Evolutionary conservation across 202 grass and related monocot genomes (phyloP).

Genomic region (Panicum virgatum): DNA sequence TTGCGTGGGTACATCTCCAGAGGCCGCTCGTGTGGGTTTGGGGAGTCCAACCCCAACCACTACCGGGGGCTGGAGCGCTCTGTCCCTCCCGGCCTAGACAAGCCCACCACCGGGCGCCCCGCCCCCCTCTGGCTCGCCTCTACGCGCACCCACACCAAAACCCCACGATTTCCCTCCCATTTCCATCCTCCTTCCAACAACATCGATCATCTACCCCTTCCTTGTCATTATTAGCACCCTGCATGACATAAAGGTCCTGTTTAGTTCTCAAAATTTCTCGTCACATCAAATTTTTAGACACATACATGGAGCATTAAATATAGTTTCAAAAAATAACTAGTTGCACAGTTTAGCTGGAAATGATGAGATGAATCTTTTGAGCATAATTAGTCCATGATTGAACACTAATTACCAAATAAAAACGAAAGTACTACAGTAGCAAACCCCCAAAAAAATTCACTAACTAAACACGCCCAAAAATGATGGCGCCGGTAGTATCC

Average conservation of each 20-base stretch:
- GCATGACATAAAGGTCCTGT: slow-evolving; percentile 14
- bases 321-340: too few relatives aligned
- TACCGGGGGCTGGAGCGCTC: slow-evolving; percentile 48
- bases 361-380: too few relatives aligned
- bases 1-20: slow-evolving; percentile 51
- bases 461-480: too few relatives aligned
- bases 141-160: slow-evolving; percentile 24
- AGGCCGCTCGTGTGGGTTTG: slow-evolving; percentile 94
- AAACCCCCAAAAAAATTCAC: too few relatives aligned
- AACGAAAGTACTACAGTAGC: too few relatives aligned
- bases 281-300: too few relatives aligned
- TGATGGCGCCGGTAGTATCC: slow-evolving; percentile 7
- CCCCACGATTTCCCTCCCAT: background rate
- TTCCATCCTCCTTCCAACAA: background rate
- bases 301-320: too few relatives aligned
- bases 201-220: background rate
- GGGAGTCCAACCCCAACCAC: slow-evolving; percentile 58
- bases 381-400: too few relatives aligned
- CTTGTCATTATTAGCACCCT: background rate
- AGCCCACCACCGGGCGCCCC: slow-evolving; percentile 49
- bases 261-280: too few relatives aligned
- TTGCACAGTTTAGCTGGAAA: too few relatives aligned
- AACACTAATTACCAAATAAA: too few relatives aligned
- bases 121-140: slow-evolving; percentile 12
- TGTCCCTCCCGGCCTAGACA: slow-evolving; percentile 73